Conservation (phyloP, 805 yeast species). For the Clavispora carvajalis region DNA sequence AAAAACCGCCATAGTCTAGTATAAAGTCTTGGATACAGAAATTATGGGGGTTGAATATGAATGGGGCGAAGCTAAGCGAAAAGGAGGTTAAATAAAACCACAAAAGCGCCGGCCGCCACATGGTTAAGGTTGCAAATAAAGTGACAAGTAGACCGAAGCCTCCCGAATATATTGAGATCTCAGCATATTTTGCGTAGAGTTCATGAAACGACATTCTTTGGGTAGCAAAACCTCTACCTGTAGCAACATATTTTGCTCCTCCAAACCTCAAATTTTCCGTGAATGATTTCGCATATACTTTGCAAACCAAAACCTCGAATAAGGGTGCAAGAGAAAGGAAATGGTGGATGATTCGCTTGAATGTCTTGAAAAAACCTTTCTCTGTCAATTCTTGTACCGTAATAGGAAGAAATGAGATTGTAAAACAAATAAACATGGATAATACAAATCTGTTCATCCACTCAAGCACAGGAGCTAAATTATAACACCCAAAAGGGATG, state of each 20-base stretch:
- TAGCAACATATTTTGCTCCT: conserved; percentile 86
- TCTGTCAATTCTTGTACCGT: conserved; percentile 84
- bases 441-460: conserved; percentile 89
- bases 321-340: conserved; percentile 79
- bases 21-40: conserved; percentile 44
- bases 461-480: conserved; percentile 75
- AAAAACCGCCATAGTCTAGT: conserved; percentile 43
- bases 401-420: conserved; percentile 84
- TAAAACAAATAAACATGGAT: conserved; percentile 88
- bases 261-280: conserved; percentile 77
- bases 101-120: conserved; percentile 72
- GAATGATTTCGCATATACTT: conserved; percentile 79
- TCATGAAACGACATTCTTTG: conserved; percentile 67
- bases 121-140: conserved; percentile 68
- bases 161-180: conserved; percentile 75
- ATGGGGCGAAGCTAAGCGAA: conserved; percentile 45
- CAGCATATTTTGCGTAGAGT: conserved; percentile 72
- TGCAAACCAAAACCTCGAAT: conserved; percentile 94
- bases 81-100: conserved; percentile 52
- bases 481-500: conserved; percentile 79
- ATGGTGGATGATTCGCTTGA: conserved; percentile 66
- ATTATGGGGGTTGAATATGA: conserved; percentile 51
- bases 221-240: conserved; percentile 93
- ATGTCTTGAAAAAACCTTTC: conserved; percentile 75
- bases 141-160: conserved; percentile 62